Evolutionary conservation across 768 basidiomycete species (phyloP), one percentile per base, ranked within the genome.

Genomic region (Tulasnella calospora): DNA sequence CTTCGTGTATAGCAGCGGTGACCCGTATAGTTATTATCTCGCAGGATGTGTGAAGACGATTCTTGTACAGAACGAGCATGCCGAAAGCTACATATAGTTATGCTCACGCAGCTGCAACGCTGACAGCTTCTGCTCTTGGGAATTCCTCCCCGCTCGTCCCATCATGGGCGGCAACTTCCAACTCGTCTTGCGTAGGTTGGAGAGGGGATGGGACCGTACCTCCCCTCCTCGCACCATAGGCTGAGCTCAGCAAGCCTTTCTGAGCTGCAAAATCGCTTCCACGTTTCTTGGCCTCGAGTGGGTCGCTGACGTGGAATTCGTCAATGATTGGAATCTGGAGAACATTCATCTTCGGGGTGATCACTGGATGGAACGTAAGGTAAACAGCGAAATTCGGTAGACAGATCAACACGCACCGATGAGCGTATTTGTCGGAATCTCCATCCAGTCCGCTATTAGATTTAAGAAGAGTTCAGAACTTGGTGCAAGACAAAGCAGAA

Each of bases 381-480:
- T 7, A 38, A 13, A 75, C 27, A 27, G 15, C 1, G 17, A 40
- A 17, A 13, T 6, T 23, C 38, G 71, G 71, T n/a, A 41, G 36
- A 27, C 21, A 27, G 30, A n/a, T 23, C 57, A 41, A 33, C 30
- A 72, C 79, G 23, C 23, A 78, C 78, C 79, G 33, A 95, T 92
- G 92, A 98, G 93, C 80, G 94, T 91, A 84, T 99, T 98, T 17
- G 95, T 97, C 83, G 92, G 93, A 82, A 99, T 96, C 84, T 98
- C 98, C 92, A 98, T 96, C 98, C 98, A 99, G 84, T 99, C 98
- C 73, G 95, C 94, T 91, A 80, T 57, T 51, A 12, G 61, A 47
- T 8, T 51, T 36, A 51, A 71, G 73, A 55, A n/a, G 10, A 61
- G 61, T 47, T 47, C 17, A 74, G 74, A 27, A 30, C 17, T 33